Percentiles rank a stretch among this genome's conserved stretches.
Evolutionary conservation across 106 monocot species (phyloP).

Genomic region (Platanthera zijinensis): DNA sequence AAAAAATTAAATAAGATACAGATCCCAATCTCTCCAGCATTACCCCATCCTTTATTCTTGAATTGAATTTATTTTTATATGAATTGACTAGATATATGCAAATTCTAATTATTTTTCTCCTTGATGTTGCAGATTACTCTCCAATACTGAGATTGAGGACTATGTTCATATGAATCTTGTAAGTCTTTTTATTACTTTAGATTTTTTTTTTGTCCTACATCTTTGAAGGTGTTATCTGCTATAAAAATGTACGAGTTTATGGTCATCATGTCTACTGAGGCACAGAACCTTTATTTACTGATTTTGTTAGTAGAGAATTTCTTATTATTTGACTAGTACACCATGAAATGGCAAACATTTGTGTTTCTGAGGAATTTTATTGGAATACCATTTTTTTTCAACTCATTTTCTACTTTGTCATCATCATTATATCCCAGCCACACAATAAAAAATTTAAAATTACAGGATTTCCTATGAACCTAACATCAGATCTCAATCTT

Average conservation of each 20-base stretch:
- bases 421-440: neutral
- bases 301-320: no score
- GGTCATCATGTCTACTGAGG: neutral
- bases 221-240: neutral
- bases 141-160: slow-evolving; percentile 50
- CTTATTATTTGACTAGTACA: no score
- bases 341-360: no score
- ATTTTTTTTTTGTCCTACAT: neutral
- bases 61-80: neutral
- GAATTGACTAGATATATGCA: neutral
- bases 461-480: no score
- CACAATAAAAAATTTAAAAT: neutral
- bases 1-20: neutral
- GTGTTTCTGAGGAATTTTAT: neutral
- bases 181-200: slow-evolving; percentile 16
- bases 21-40: neutral
- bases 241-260: no score
- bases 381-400: neutral
- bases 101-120: neutral
- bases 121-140: slow-evolving; percentile 41
- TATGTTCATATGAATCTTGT: slow-evolving; percentile 85
- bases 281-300: no score
- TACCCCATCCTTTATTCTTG: neutral
- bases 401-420: neutral
- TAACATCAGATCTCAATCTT: no score